Conservation (phyloP, 2,329 filamentous ascomycete genomes). For the Calycina herbarum region DNA sequence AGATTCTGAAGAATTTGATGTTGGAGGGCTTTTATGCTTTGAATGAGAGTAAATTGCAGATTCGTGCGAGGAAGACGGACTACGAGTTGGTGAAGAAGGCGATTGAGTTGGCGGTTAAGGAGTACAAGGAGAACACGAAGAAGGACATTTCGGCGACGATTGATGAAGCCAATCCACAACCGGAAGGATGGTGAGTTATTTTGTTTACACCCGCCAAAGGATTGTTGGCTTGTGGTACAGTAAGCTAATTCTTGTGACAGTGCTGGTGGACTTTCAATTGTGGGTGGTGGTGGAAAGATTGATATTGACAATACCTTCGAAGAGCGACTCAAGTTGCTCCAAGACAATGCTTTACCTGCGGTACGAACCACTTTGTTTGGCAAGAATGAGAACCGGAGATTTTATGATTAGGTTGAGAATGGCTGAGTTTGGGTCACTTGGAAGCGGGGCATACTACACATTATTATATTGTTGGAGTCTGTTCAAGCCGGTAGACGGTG, state of each 20-base stretch:
- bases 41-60: constrained; percentile 72
- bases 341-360: constrained; percentile 79
- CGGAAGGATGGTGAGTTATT: constrained; percentile 75
- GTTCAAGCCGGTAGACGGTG: constrained; percentile 34
- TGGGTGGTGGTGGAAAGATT: constrained; percentile 87
- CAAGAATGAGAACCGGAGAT: constrained; percentile 92
- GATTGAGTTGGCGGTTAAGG: constrained; percentile 70
- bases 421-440: constrained; percentile 11
- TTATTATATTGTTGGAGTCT: constrained; percentile 21
- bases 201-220: neutral
- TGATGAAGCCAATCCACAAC: constrained; percentile 76
- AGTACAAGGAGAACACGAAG: constrained; percentile 79
- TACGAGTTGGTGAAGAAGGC: constrained; percentile 74
- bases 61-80: constrained; percentile 80
- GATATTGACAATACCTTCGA: constrained; percentile 99
- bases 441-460: constrained; percentile 21
- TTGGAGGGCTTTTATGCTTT: constrained; percentile 90
- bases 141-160: constrained; percentile 69
- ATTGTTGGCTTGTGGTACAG: neutral
- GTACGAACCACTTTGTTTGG: constrained; percentile 88
- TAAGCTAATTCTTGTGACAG: constrained; percentile 47
- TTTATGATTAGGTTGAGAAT: constrained; percentile 69
- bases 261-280: constrained; percentile 76
- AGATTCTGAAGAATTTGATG: constrained; percentile 74
- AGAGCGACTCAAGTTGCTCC: constrained; percentile 80